phyloP scores from a whole-genome alignment of 2,329 filamentous ascomycete species.

The Tolypocladium sp. region DNA sequence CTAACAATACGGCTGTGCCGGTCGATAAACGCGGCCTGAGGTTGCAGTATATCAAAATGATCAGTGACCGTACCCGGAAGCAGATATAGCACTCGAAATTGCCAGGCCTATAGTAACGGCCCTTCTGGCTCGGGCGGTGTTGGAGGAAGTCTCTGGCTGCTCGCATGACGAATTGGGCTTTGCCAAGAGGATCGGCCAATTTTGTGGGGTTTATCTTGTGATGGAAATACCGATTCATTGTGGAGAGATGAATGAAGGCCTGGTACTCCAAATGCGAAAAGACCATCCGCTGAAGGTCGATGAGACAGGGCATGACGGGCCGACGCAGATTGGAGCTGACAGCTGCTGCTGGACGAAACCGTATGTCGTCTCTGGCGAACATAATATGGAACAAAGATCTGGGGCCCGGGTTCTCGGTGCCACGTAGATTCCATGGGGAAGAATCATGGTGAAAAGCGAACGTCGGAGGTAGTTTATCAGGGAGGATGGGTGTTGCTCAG shows the following conservation, averaged over 20 bases:
- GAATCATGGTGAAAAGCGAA: constrained; percentile 15
- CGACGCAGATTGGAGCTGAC: not conserved
- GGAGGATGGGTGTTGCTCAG: not conserved
- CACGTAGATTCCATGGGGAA: constrained; percentile 13
- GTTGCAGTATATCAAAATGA: constrained; percentile 28
- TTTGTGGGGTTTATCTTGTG: constrained; percentile 19
- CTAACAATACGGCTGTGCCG: constrained; percentile 17
- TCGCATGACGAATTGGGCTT: constrained; percentile 29
- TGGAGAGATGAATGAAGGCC: constrained; percentile 27
- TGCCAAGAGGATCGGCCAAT: constrained; percentile 24
- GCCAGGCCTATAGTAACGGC: constrained; percentile 25
- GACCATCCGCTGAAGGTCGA: constrained; percentile 24
- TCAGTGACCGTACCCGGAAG: constrained; percentile 28
- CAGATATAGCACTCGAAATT: constrained; percentile 33
- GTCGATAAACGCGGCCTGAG: constrained; percentile 22
- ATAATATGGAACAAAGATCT: not conserved
- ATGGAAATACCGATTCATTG: constrained; percentile 24
- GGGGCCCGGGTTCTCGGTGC: constrained; percentile 10
- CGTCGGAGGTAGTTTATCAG: not conserved
- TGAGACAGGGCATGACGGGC: constrained; percentile 10
- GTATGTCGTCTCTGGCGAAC: not conserved
- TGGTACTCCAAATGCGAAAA: constrained; percentile 27
- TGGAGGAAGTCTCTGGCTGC: constrained; percentile 30
- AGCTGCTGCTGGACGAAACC: not conserved
- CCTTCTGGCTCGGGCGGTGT: constrained; percentile 27